These are phyloP conservation scores for Camellia oleifera DNA, from an alignment of 179 eudicot species.

Conservation along the genomic window DNA sequence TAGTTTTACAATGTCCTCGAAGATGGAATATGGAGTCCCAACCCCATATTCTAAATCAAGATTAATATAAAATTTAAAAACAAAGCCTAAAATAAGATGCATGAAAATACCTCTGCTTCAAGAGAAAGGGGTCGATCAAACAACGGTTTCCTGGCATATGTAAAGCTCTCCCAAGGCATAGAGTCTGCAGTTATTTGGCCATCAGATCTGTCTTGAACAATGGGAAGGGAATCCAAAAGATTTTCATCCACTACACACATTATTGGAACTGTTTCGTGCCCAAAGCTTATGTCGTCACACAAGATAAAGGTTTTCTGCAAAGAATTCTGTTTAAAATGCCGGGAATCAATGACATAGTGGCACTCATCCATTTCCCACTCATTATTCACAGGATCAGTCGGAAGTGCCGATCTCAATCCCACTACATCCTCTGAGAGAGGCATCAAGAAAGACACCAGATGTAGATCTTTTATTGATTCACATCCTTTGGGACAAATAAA, in stretches of 20 bases:
- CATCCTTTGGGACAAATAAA: slow-evolving; percentile 78
- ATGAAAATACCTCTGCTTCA: slow-evolving; percentile 55
- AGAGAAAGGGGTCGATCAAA: slow-evolving; percentile 46
- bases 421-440: slow-evolving; percentile 29
- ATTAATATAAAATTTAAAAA: not conserved
- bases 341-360: slow-evolving; percentile 67
- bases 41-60: not conserved
- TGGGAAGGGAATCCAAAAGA: slow-evolving; percentile 55
- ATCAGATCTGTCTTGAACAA: slow-evolving; percentile 46
- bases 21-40: not conserved
- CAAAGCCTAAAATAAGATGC: not conserved
- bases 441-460: slow-evolving; percentile 27
- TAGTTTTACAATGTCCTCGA: not conserved
- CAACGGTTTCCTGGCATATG: slow-evolving; percentile 62
- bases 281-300: slow-evolving; percentile 89
- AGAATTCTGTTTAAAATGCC: slow-evolving; percentile 49
- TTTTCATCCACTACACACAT: slow-evolving; percentile 89
- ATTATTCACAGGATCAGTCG: slow-evolving; percentile 23
- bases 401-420: slow-evolving; percentile 20
- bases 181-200: slow-evolving; percentile 46
- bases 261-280: slow-evolving; percentile 71
- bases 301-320: slow-evolving; percentile 58
- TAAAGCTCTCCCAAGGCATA: slow-evolving; percentile 96
- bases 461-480: slow-evolving; percentile 32
- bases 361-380: slow-evolving; percentile 91